Evolutionary conservation across 768 basidiomycete genomes (phyloP), one percentile per base, ranked within the genome.

Genomic region (Xerocomellus chrysenteron): DNA sequence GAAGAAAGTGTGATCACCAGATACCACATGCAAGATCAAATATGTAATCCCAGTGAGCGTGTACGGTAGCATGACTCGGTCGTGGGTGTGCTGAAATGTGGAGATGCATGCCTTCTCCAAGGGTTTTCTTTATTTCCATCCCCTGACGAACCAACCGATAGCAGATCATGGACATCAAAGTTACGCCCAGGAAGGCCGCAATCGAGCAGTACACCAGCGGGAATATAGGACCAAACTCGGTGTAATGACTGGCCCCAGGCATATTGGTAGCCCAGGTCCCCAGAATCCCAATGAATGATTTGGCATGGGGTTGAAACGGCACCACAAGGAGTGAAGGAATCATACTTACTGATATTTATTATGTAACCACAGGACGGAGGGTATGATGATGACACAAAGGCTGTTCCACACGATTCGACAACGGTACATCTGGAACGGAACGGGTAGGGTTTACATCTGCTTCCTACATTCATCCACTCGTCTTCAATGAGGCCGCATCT

Each of bases 401-500:
- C 7, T 30, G 28, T 30, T 6, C 28, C 28, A 30, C 28, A 30
- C 28, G 28, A 30, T 8, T 30, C 28, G 28, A 30, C 28, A 30
- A 6, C 28, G 28, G 28, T 30, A 30, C n/a, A n/a, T n/a, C n/a
- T n/a, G n/a, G n/a, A n/a, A n/a, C n/a, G n/a, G n/a, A n/a, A n/a
- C n/a, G n/a, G 9, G 21, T 26, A 2, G 40, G 30, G 26, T 26
- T 28, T 28, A 28, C 5, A 35, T 16, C 32, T 32, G 30, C 30
- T 32, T 32, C 30, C 30, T 30, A 36, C 13, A 36, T 36, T 13
- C 5, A 13, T 36, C 35, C 36, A n/a, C 19, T 21, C 5, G 59
- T 64, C 66, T 55, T 66, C 54, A 56, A 59, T 52, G 1, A 52
- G 30, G 4, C 36, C 74, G n/a, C n/a, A 50, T 74, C 73, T 12